Evolutionary conservation across 768 basidiomycete species (phyloP).

Genomic region (Lactarius psammicola): DNA sequence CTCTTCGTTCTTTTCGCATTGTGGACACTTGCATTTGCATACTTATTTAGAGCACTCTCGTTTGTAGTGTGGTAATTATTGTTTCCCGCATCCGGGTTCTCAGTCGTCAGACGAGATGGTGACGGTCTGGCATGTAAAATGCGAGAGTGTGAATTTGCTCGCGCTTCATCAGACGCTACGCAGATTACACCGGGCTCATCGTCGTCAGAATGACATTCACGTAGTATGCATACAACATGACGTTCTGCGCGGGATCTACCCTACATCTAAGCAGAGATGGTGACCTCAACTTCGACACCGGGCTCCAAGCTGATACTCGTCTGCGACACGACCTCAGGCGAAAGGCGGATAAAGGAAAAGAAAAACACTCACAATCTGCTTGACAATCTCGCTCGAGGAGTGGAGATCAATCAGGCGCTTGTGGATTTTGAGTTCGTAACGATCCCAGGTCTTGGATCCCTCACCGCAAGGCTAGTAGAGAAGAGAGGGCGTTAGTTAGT

Average conservation of each 20-base stretch:
- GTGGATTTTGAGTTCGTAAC: slow-evolving; percentile 99
- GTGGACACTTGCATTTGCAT: slow-evolving; percentile 12
- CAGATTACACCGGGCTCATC: neutral
- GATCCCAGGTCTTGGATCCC: slow-evolving; percentile 99
- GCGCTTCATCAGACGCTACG: neutral
- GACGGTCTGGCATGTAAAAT: neutral
- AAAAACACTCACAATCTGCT: slow-evolving; percentile 84
- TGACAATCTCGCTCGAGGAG: slow-evolving; percentile 98
- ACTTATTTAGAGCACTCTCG: neutral
- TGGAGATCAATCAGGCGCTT: slow-evolving; percentile 99
- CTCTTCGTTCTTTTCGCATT: slow-evolving; percentile 8
- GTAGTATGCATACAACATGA: slow-evolving; percentile 9
- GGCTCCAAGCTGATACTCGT: slow-evolving; percentile 99
- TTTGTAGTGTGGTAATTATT: neutral
- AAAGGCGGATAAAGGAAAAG: neutral
- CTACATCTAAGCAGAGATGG: slow-evolving; percentile 69
- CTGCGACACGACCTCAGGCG: slow-evolving; percentile 42
- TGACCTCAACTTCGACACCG: slow-evolving; percentile 98
- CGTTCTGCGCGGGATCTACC: neutral
- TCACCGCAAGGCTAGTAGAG: slow-evolving; percentile 96
- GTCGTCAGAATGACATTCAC: slow-evolving; percentile 3
- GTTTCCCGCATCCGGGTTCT: neutral
- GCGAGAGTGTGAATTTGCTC: neutral
- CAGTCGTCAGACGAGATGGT: neutral
- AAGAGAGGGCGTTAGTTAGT: slow-evolving; percentile 1